Percentiles rank a stretch among this genome's conserved stretches.
These are phyloP conservation scores for Globisporangium takayamanum DNA, from an alignment of 352 stramenopile species.

Conservation along the genomic window DNA sequence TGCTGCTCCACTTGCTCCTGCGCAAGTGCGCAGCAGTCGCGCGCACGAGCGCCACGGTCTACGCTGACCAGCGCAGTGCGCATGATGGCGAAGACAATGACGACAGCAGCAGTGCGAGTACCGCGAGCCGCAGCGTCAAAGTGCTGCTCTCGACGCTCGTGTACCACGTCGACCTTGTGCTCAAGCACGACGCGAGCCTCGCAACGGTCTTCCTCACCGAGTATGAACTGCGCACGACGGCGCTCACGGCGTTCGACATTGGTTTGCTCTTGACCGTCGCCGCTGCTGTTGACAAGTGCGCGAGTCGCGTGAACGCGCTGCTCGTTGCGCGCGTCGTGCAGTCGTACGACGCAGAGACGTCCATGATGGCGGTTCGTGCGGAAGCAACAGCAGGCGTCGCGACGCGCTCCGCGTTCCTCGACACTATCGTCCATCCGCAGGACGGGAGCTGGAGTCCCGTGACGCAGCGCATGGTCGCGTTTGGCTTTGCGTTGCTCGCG, in stretches of 20 bases:
- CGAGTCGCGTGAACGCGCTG: slow-evolving; percentile 18
- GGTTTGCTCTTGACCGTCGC: slow-evolving; percentile 36
- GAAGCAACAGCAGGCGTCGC: neutral
- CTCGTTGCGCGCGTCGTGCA: slow-evolving; percentile 21
- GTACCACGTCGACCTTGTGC: slow-evolving; percentile 44
- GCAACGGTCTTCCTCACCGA: slow-evolving; percentile 30
- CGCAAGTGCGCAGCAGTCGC: slow-evolving; percentile 21
- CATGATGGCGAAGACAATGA: neutral
- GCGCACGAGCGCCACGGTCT: neutral
- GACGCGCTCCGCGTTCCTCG: slow-evolving; percentile 17
- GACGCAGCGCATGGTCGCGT: slow-evolving; percentile 25
- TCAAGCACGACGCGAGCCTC: slow-evolving; percentile 37
- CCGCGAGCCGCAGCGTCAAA: slow-evolving; percentile 8
- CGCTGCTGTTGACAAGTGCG: slow-evolving; percentile 24
- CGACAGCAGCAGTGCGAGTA: slow-evolving; percentile 9
- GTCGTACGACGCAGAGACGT: slow-evolving; percentile 17
- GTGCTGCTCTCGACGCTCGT: slow-evolving; percentile 43
- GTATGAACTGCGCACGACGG: slow-evolving; percentile 24
- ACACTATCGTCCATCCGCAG: slow-evolving; percentile 19
- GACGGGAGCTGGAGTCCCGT: slow-evolving; percentile 32
- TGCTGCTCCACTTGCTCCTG: slow-evolving; percentile 33
- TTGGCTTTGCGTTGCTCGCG: slow-evolving; percentile 29
- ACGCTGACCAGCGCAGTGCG: slow-evolving; percentile 8
- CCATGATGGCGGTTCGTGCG: neutral
- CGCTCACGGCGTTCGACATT: slow-evolving; percentile 36